These are phyloP conservation scores for Striga asiatica DNA, from an alignment of 257 asterid genomes.

Conservation along the genomic window DNA sequence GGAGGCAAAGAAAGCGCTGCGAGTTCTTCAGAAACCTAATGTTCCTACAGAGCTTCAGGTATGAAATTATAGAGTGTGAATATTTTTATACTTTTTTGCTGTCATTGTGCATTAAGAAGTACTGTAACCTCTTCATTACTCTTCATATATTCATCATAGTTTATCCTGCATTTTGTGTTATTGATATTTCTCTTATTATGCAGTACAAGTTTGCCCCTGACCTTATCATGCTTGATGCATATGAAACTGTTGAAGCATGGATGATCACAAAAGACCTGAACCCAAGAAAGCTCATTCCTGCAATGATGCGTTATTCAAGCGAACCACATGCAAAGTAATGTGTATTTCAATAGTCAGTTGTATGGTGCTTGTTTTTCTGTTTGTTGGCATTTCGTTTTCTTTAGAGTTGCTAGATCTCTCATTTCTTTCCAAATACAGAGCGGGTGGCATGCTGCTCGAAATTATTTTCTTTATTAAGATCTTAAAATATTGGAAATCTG, in stretches of 20 bases:
- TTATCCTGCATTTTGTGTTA: constrained; percentile 4
- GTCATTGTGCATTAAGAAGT: constrained; percentile 4
- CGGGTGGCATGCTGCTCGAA: not conserved
- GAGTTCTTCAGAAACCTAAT: constrained; percentile 93
- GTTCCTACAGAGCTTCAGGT: constrained; percentile 91
- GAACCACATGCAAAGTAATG: constrained; percentile 95
- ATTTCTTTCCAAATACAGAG: not conserved
- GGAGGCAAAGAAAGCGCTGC: constrained; percentile 93
- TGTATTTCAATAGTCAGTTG: constrained; percentile 19
- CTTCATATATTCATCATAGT: constrained; percentile 4
- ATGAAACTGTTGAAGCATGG: constrained; percentile 99
- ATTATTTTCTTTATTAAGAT: not conserved
- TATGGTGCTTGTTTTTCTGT: constrained; percentile 3
- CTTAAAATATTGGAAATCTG: constrained; percentile 4
- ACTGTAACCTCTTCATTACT: constrained; percentile 6
- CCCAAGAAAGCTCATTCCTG: constrained; percentile 95
- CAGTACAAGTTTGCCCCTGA: constrained; percentile 99
- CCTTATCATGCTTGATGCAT: constrained; percentile 95
- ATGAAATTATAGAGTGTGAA: constrained; percentile 9
- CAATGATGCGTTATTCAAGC: constrained; percentile 97
- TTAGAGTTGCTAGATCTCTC: constrained; percentile 1
- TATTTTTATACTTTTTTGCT: constrained; percentile 8
- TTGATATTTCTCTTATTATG: constrained; percentile 23
- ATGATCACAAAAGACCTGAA: constrained; percentile 78
- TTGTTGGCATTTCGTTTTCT: not conserved